phyloP scores from a whole-genome alignment of 73 alveolate species.

The Paramecium sexaurelia region DNA sequence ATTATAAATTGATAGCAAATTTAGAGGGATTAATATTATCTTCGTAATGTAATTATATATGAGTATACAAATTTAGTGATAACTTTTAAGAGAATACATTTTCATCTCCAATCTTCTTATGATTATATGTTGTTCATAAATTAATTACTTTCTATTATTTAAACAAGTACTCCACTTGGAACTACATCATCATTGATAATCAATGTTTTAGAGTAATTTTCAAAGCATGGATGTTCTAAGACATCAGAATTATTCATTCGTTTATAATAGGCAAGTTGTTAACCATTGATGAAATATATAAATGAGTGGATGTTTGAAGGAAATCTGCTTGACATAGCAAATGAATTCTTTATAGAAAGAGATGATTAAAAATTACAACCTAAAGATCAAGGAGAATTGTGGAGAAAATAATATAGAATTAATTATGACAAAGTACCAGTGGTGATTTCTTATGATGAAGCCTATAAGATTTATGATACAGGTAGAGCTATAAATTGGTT shows the following conservation, averaged over 20 bases:
- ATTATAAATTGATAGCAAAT: conserved; percentile 64
- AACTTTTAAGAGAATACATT: conserved; percentile 28
- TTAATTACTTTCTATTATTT: conserved; percentile 29
- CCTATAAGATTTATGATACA: conserved; percentile 45
- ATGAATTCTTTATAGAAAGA: conserved; percentile 64
- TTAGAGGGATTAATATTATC: conserved; percentile 17
- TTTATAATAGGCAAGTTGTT: conserved; percentile 27
- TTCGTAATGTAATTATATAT: background rate
- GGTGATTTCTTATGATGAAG: conserved; percentile 38
- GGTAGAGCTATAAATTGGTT: conserved; percentile 65
- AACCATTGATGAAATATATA: conserved; percentile 53
- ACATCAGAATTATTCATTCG: background rate
- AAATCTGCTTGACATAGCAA: conserved; percentile 15
- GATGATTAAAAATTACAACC: background rate
- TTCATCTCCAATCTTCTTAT: background rate
- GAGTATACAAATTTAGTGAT: background rate
- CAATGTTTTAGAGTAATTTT: background rate
- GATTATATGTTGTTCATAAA: conserved; percentile 25
- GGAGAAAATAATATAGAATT: conserved; percentile 51
- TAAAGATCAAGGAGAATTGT: conserved; percentile 49
- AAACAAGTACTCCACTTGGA: background rate
- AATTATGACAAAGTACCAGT: conserved; percentile 50
- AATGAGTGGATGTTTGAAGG: conserved; percentile 68
- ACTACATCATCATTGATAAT: conserved; percentile 21
- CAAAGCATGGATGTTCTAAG: conserved; percentile 60